Base-by-base conservation (phyloP, 2,329 filamentous ascomycete species). In the Trichoderma atroviride region DNA sequence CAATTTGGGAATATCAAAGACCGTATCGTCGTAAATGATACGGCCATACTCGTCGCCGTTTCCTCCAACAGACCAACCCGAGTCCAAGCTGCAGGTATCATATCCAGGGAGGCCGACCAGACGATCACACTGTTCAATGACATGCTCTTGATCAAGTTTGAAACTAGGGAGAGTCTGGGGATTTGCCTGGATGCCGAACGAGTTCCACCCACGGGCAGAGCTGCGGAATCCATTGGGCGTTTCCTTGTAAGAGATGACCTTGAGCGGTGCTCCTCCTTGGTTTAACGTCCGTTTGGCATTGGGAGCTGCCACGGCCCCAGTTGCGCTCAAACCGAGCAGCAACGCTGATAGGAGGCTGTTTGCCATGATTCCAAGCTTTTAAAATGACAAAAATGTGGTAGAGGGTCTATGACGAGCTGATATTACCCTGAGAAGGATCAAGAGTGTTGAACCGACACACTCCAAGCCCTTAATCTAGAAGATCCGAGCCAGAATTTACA, bases 191-290 rank as follows among this genome's bases (percentile, higher is more conserved):
- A 72, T 64, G 13, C 71, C 71, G 64, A 71, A 73, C 1, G 71
- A 73, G 63, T 73, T 73, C 72, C 71, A 73, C n/a, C 72, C 71
- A 33, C 72, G 71, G 6, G 71, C 69, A 13, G 72, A 57, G 27
- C 57, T 47, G 56, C 37, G 47, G 57, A 71, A 72, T 47, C 72
- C 71, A 16, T 71, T 71, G 10, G 72, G 61, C 4, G 71, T 73
- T 43, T 66, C 43, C 24, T 37, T 31, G 70, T 72, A 71, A 5
- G 65, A 70, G 55, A 73, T 70, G 63, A 73, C 65, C 50, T 71
- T 71, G 11, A 73, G 47, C 53, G 69, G 47, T 3, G 22, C 40
- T 53, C 11, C 40, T 4, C 35, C 57, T 27, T 61, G 62, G 24
- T 35, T 57, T 11, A 29, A 13, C 11, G 62, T 33, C 31, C 50